A percentile compares a stretch with the other conserved stretches of the same genome.
phyloP scores from a whole-genome alignment of 495 filamentous ascomycete species.

The Neurospora sp. region DNA sequence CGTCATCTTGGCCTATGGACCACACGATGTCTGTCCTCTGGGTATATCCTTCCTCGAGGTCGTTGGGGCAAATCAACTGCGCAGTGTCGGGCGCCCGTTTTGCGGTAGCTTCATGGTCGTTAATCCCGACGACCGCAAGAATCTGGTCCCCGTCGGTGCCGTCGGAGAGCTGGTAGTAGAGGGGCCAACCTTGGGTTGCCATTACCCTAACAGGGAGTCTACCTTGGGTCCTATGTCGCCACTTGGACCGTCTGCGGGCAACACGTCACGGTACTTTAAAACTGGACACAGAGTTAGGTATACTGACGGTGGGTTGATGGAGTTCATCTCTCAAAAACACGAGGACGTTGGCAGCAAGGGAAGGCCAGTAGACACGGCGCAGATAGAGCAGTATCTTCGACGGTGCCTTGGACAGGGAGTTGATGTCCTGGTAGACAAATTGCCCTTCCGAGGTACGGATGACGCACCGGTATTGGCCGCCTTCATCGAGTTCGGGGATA shows the following conservation, averaged over 20 bases:
- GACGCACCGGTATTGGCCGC: slow-evolving; percentile 26
- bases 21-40: slow-evolving; percentile 33
- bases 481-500: slow-evolving; percentile 37
- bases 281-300: slow-evolving; percentile 36
- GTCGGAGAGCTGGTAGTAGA: slow-evolving; percentile 39
- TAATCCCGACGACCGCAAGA: slow-evolving; percentile 37
- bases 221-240: slow-evolving; percentile 16
- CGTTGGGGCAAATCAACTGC: slow-evolving; percentile 22
- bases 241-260: slow-evolving; percentile 4
- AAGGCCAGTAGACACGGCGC: slow-evolving; percentile 24
- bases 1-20: slow-evolving; percentile 35
- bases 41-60: slow-evolving; percentile 36
- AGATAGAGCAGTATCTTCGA: slow-evolving; percentile 33
- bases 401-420: slow-evolving; percentile 34
- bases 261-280: slow-evolving; percentile 24
- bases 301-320: slow-evolving; percentile 32
- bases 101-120: slow-evolving; percentile 36
- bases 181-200: slow-evolving; percentile 31
- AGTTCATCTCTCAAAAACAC: slow-evolving; percentile 28
- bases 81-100: slow-evolving; percentile 32
- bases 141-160: slow-evolving; percentile 35
- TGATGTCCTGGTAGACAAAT: slow-evolving; percentile 35
- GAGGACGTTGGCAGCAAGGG: slow-evolving; percentile 20
- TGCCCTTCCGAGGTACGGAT: slow-evolving; percentile 27
- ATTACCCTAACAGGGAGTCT: slow-evolving; percentile 23